Evolutionary conservation across 192 early-diverging fungal species (phyloP), one percentile per base, ranked within the genome.

Genomic region (Linnemannia zychae): DNA sequence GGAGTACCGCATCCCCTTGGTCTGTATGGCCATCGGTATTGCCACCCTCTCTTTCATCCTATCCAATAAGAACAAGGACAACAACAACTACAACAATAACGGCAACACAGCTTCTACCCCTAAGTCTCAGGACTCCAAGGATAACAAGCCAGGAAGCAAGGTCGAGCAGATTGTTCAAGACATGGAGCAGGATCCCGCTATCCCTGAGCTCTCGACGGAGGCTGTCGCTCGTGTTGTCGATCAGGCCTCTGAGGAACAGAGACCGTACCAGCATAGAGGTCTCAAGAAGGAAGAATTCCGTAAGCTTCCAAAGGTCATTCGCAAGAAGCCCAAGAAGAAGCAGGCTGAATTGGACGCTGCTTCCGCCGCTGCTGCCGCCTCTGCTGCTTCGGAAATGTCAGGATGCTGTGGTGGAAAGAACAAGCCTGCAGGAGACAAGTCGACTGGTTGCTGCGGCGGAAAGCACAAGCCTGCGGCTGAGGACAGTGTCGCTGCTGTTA

Each of bases 331-430:
- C 50, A 85, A 85, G 74, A 78, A 85, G 57, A 71, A 79, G 77
- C 77, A 79, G 65, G 70, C 72, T 0, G 71, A 85, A 17, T 11
- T 75, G 37, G 53, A 71, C 33, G 72, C 79, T 31, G 65, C 72
- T 4, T 33, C 71, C 44, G 66, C 71, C 9, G 53, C 66, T 40
- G 49, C 12, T 71, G 46, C 67, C 15, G n/a, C 57, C 20, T 0
- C 46, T 16, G 40, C 66, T 38, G 44, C 49, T 17, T 22, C 48
- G 3, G 28, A 28, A 17, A 34, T 18, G n/a, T 13, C 65, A 53
- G 83, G 83, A n/a, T 85, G 83, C 36, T 85, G 83, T 76, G 77
- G 83, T 15, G 83, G 83, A 11, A 85, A 85, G 74, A 79, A 85
- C 40, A 85, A 85, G 65, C 70, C 83, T 11, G 83, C 71, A 17